Percentiles rank a stretch among this genome's conserved stretches.
Conservation (phyloP, 768 basidiomycete species). For the Termitomyces bulborhizus region DNA sequence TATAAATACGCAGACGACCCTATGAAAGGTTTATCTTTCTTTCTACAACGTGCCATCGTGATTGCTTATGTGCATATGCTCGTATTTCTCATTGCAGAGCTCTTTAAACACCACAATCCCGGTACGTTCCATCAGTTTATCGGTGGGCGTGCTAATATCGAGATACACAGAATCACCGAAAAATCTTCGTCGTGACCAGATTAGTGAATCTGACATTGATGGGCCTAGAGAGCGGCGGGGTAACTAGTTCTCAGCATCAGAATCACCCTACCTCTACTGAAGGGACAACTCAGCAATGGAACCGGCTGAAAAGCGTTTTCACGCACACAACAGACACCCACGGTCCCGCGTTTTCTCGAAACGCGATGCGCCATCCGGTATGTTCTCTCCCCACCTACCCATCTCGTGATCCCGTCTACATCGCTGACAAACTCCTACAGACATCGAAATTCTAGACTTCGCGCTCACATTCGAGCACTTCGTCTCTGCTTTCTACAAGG, state of each 20-base stretch:
- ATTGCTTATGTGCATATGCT: too few relatives aligned
- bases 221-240: neutral
- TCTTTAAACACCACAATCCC: too few relatives aligned
- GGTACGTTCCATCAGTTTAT: too few relatives aligned
- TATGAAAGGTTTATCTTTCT: too few relatives aligned
- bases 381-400: neutral
- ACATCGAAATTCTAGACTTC: conserved; percentile 31
- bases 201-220: too few relatives aligned
- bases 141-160: too few relatives aligned
- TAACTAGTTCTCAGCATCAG: neutral
- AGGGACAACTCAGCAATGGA: neutral
- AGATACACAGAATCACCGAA: too few relatives aligned
- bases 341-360: neutral
- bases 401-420: neutral
- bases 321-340: neutral
- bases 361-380: neutral
- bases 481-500: conserved; percentile 36
- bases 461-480: conserved; percentile 42
- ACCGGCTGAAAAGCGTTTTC: neutral
- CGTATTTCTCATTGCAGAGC: too few relatives aligned
- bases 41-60: too few relatives aligned
- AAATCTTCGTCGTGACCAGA: too few relatives aligned
- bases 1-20: too few relatives aligned
- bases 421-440: neutral
- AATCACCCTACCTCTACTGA: neutral